Conservation (phyloP, 2,329 filamentous ascomycete species). For the Arthrobotrys musiformis region DNA sequence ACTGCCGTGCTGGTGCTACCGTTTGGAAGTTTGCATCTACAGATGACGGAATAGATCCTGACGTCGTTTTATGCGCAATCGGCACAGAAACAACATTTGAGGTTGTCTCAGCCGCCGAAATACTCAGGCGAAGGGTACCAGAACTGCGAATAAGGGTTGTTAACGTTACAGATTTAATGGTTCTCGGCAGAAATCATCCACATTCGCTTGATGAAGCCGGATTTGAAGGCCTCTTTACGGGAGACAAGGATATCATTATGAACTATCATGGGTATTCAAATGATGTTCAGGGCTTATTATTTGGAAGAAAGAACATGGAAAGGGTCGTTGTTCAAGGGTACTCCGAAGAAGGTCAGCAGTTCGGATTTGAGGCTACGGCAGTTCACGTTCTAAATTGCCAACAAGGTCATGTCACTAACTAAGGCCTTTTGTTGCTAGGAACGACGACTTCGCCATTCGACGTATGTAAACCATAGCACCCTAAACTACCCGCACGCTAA, state of each 20-base stretch:
- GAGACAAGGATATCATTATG: constrained; percentile 70
- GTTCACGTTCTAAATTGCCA: too few relatives aligned
- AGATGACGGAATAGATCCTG: constrained; percentile 68
- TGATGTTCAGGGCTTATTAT: constrained; percentile 72
- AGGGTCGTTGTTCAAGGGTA: constrained; percentile 71
- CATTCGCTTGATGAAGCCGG: constrained; percentile 68
- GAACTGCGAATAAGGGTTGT: constrained; percentile 71
- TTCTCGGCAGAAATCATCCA: constrained; percentile 71
- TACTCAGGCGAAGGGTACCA: constrained; percentile 67
- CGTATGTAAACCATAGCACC: constrained; percentile 35
- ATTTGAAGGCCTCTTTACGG: constrained; percentile 71
- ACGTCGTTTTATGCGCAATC: constrained; percentile 73
- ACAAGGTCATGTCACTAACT: too few relatives aligned
- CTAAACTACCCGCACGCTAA: neutral
- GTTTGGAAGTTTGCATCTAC: constrained; percentile 73
- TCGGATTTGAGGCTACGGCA: too few relatives aligned
- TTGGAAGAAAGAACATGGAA: constrained; percentile 67
- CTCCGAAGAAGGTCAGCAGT: constrained; percentile 69
- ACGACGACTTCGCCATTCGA: constrained; percentile 75
- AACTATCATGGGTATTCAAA: constrained; percentile 75
- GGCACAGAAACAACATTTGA: constrained; percentile 75
- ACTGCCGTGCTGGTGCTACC: constrained; percentile 71
- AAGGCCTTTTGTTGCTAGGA: neutral
- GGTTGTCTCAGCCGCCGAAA: constrained; percentile 70
- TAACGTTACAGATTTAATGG: constrained; percentile 75